Conservation (phyloP, 2,329 filamentous ascomycete genomes). For the Elsinoe batatas region DNA sequence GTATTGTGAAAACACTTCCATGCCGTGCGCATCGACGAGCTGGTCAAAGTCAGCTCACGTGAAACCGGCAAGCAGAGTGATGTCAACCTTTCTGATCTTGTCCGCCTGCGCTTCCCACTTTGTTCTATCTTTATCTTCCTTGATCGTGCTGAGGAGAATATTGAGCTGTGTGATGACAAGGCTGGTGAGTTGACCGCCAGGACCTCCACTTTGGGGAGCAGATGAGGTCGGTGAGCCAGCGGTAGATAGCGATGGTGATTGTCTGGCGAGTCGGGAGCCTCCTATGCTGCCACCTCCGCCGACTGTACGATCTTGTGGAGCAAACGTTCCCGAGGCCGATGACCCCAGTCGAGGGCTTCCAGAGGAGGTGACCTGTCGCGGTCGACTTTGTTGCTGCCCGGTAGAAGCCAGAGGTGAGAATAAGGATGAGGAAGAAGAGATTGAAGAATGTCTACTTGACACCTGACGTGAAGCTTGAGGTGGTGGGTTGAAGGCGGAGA, state of each 20-base stretch:
- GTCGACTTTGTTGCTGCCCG: conserved; percentile 45
- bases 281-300: conserved; percentile 47
- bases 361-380: conserved; percentile 46
- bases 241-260: conserved; percentile 50
- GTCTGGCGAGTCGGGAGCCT: conserved; percentile 47
- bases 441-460: conserved; percentile 45
- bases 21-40: conserved; percentile 95
- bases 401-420: conserved; percentile 43
- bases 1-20: conserved; percentile 97
- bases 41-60: conserved; percentile 31
- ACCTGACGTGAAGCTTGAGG: conserved; percentile 41
- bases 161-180: conserved; percentile 94
- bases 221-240: conserved; percentile 39
- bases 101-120: conserved; percentile 92
- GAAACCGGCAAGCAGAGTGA: neutral
- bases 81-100: conserved; percentile 76
- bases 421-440: conserved; percentile 45
- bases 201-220: conserved; percentile 36
- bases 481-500: conserved; percentile 44
- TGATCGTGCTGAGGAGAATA: conserved; percentile 85
- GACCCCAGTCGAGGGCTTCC: conserved; percentile 45
- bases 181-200: conserved; percentile 56
- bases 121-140: conserved; percentile 79
- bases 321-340: conserved; percentile 42
- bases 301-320: conserved; percentile 31